Percentiles rank a stretch among this genome's conserved stretches.
These are phyloP conservation scores for Taxillus chinensis DNA, from an alignment of 164 flowering plant species.

Conservation along the genomic window DNA sequence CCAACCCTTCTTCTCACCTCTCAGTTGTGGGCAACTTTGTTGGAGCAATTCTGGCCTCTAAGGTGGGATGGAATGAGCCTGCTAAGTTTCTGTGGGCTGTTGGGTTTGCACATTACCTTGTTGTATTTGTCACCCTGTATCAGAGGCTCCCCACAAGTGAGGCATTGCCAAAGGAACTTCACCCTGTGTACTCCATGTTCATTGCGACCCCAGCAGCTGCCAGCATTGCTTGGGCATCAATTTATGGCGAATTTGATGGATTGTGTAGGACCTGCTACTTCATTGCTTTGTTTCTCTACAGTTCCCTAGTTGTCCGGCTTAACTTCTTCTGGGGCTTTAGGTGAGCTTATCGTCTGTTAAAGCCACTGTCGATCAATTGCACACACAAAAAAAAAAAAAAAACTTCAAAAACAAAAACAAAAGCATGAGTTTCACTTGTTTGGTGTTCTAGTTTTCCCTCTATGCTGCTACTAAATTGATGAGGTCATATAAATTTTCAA, in stretches of 20 bases:
- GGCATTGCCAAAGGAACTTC: constrained; percentile 86
- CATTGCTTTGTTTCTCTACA: constrained; percentile 78
- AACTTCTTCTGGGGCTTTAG: constrained; percentile 88
- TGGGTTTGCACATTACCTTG: constrained; percentile 88
- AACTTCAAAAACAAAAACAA: too few relatives aligned
- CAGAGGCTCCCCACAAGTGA: constrained; percentile 91
- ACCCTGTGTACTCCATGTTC: constrained; percentile 96
- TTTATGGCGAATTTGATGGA: constrained; percentile 76
- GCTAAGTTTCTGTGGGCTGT: constrained; percentile 94
- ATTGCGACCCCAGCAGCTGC: constrained; percentile 95
- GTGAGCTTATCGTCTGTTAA: constrained; percentile 20
- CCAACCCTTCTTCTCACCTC: constrained; percentile 84
- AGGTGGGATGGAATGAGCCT: constrained; percentile 80
- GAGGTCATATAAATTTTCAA: too few relatives aligned
- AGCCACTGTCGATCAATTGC: too few relatives aligned
- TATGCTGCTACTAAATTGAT: too few relatives aligned
- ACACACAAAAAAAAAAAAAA: too few relatives aligned
- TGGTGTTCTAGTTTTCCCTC: too few relatives aligned
- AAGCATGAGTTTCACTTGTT: too few relatives aligned
- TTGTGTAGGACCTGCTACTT: constrained; percentile 75
- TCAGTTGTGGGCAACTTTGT: constrained; percentile 95
- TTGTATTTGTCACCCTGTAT: constrained; percentile 82
- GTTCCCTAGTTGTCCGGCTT: constrained; percentile 67
- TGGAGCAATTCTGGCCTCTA: constrained; percentile 78
- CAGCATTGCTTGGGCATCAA: constrained; percentile 77